Evolutionary conservation across 2,329 filamentous ascomycete species (phyloP).

Genomic region (Apiospora malaysiana): DNA sequence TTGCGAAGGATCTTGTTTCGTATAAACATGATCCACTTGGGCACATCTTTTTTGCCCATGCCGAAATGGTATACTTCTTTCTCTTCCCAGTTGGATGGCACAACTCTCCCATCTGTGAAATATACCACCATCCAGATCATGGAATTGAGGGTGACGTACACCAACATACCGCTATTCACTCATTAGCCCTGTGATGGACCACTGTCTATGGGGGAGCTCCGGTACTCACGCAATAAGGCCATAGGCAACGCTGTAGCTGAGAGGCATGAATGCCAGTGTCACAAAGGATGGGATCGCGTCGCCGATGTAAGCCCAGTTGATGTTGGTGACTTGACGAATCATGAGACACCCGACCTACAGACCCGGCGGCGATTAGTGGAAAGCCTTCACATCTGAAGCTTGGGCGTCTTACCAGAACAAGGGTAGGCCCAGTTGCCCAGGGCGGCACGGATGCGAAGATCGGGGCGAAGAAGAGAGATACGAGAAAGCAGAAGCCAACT

Average conservation of each 20-base stretch:
- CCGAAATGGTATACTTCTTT: slow-evolving; percentile 63
- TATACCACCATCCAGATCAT: slow-evolving; percentile 56
- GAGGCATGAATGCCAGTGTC: slow-evolving; percentile 76
- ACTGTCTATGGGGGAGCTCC: slow-evolving; percentile 37
- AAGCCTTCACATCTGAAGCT: background rate
- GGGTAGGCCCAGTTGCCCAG: slow-evolving; percentile 77
- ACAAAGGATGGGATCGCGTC: slow-evolving; percentile 79
- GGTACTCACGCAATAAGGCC: slow-evolving; percentile 69
- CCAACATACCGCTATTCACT: slow-evolving; percentile 53
- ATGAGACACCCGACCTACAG: slow-evolving; percentile 74
- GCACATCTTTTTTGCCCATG: slow-evolving; percentile 59
- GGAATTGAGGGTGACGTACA: slow-evolving; percentile 60
- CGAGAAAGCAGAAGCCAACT: slow-evolving; percentile 72
- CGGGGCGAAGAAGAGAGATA: slow-evolving; percentile 76
- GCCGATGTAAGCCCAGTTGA: slow-evolving; percentile 80
- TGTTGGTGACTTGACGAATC: slow-evolving; percentile 75
- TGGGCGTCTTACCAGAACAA: slow-evolving; percentile 62
- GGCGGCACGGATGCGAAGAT: slow-evolving; percentile 79
- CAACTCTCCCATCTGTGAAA: slow-evolving; percentile 51
- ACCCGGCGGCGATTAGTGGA: slow-evolving; percentile 14
- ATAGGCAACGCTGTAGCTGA: slow-evolving; percentile 80
- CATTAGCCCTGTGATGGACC: background rate
- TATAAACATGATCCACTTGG: slow-evolving; percentile 59
- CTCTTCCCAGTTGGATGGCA: slow-evolving; percentile 57
- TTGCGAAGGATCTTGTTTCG: slow-evolving; percentile 32